Evolutionary conservation across 148 eudicot species (phyloP), one percentile per base, ranked within the genome.

Genomic region (Limonium bicolor): DNA sequence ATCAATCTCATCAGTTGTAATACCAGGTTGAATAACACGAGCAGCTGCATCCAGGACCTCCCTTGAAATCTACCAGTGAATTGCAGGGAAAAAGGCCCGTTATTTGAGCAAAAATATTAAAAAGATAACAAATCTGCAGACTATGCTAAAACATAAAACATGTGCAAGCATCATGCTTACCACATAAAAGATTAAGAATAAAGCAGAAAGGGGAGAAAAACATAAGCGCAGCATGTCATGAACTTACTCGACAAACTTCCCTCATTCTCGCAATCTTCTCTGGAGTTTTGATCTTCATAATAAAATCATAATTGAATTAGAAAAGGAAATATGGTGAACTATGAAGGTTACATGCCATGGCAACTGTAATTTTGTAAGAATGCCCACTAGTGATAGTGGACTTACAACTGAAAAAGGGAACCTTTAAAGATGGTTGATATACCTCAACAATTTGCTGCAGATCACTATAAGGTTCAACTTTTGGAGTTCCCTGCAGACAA

Each of bases 21-120:
- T 71, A 46, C 99, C 99, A 21, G 94, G 94, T 49, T 63, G 66
- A 66, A 90, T 71, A 31, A 76, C 63, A 34, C 93, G 85, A 34
- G 93, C 99, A 64, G 93, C 99, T 14, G 95, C 95, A 90, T 90
- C 99, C 67, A 90, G 62, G 68, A 78, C 99, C 72, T 90, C 85
- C 61, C 99, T 68, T 36, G 77, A 80, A 48, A 90, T 75, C 99
- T 90, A 24, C 11, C 27, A 12, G 33, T 41, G 61, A 24, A 31
- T 41, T 27, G 14, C 34, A 64, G 31, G 16, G 26, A 28, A 16
- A 36, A 39, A 9, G 4, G 35, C n/a, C n/a, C n/a, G n/a, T n/a
- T n/a, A 34, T 16, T 34, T 34, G 37, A 34, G 37, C 14, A 16
- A 34, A 34, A 34, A 0, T 16, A 10, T n/a, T n/a, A n/a, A 23